Percentiles rank a stretch among this genome's conserved stretches.
Conservation (phyloP, 768 basidiomycete species). For the Albatrellus ellisii region DNA sequence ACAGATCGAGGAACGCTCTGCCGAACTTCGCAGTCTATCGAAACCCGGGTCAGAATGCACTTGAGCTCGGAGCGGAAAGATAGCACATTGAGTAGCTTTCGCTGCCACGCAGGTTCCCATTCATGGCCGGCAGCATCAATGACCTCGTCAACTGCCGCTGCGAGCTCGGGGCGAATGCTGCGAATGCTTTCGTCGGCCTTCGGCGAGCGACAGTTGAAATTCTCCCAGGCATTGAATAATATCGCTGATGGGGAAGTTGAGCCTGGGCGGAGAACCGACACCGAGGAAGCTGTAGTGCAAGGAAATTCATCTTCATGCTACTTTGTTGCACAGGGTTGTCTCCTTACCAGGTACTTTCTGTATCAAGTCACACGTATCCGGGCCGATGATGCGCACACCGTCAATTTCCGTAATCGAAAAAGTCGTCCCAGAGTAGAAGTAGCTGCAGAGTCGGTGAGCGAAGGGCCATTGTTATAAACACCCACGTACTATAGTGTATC, state of each 20-base stretch:
- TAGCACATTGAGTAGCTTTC: conserved; percentile 69
- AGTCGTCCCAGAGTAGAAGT: conserved; percentile 61
- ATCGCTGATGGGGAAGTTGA: conserved; percentile 88
- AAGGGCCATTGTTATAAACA: not conserved
- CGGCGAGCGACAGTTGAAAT: conserved; percentile 70
- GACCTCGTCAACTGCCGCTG: conserved; percentile 79
- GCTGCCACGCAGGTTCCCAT: conserved; percentile 86
- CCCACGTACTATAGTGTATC: conserved; percentile 65
- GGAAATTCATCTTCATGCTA: conserved; percentile 1
- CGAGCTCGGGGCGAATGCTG: conserved; percentile 76
- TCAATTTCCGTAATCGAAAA: conserved; percentile 81
- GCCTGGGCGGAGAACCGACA: conserved; percentile 84
- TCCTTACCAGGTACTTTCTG: conserved; percentile 81
- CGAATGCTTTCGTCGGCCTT: conserved; percentile 91
- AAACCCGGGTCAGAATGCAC: conserved; percentile 1
- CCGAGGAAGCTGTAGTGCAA: conserved; percentile 43
- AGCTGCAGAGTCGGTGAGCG: conserved; percentile 31
- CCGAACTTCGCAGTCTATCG: conserved; percentile 92
- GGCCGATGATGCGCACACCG: conserved; percentile 73
- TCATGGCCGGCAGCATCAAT: conserved; percentile 90
- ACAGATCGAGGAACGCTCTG: conserved; percentile 82
- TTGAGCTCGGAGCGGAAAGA: too few species aligned
- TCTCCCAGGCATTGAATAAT: conserved; percentile 85
- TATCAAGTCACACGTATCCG: conserved; percentile 74
- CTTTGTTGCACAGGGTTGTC: not conserved